These are phyloP conservation scores for Trypanosoma platydactyli DNA, from an alignment of 208 protist genomes.

Conservation along the genomic window DNA sequence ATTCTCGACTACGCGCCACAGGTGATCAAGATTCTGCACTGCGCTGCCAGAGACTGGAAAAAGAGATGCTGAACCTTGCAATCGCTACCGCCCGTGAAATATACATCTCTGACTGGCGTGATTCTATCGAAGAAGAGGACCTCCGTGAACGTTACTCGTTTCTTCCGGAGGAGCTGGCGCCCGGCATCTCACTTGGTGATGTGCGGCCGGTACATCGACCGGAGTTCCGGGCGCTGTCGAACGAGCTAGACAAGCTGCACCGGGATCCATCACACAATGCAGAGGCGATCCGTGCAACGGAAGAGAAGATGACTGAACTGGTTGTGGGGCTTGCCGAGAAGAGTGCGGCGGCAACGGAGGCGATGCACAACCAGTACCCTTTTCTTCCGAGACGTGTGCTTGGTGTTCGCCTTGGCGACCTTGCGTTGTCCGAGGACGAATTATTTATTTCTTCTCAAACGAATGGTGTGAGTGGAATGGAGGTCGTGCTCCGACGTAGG, in stretches of 20 bases:
- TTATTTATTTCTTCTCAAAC: constrained; percentile 13
- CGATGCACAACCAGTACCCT: constrained; percentile 18
- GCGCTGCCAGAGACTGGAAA: constrained; percentile 29
- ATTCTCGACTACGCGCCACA: neutral
- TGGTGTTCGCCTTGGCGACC: constrained; percentile 29
- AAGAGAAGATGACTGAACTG: constrained; percentile 23
- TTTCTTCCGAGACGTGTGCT: constrained; percentile 33
- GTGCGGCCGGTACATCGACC: constrained; percentile 8
- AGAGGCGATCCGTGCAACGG: constrained; percentile 24
- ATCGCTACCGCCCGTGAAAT: constrained; percentile 25
- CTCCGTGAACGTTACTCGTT: constrained; percentile 41
- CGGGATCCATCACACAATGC: constrained; percentile 16
- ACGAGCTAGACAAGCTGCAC: constrained; percentile 37
- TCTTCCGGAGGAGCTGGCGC: constrained; percentile 30
- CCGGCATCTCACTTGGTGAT: constrained; percentile 24
- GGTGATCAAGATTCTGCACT: constrained; percentile 1
- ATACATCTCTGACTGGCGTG: constrained; percentile 12
- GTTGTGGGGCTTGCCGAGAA: constrained; percentile 23
- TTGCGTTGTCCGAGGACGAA: constrained; percentile 28
- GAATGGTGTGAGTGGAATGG: constrained; percentile 1
- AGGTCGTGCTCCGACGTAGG: constrained; percentile 2
- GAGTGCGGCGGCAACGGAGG: constrained; percentile 13
- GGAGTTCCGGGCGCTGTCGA: constrained; percentile 32
- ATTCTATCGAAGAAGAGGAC: constrained; percentile 31
- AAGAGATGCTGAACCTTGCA: constrained; percentile 35